A percentile compares a stretch with the other conserved stretches of the same genome.
phyloP scores from a whole-genome alignment of 164 flowering plant genomes.

The Paratinospora sagittata region DNA sequence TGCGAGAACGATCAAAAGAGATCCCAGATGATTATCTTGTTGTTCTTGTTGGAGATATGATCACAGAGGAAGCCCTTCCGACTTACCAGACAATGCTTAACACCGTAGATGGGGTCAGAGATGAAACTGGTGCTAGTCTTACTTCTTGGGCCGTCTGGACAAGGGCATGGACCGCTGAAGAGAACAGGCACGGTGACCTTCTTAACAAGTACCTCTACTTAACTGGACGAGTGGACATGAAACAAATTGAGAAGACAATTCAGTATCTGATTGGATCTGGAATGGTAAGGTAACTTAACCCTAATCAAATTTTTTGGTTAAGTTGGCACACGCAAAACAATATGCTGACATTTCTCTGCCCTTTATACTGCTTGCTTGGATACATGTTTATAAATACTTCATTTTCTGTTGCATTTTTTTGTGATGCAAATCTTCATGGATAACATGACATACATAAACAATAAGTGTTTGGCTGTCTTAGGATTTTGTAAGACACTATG shows the following conservation, averaged over 20 bases:
- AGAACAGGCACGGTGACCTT: slow-evolving; percentile 54
- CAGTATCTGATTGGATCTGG: too few relatives aligned
- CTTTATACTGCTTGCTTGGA: not conserved
- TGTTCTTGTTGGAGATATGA: slow-evolving; percentile 67
- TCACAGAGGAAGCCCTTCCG: slow-evolving; percentile 56
- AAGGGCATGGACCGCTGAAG: slow-evolving; percentile 66
- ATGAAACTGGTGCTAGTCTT: slow-evolving; percentile 71
- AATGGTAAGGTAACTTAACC: slow-evolving; percentile 40
- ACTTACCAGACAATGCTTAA: slow-evolving; percentile 46
- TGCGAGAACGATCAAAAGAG: slow-evolving; percentile 55
- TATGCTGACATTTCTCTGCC: not conserved
- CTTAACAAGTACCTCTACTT: slow-evolving; percentile 65
- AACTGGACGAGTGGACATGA: slow-evolving; percentile 69
- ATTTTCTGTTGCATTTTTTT: too few relatives aligned
- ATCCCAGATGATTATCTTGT: slow-evolving; percentile 67
- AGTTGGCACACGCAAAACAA: not conserved
- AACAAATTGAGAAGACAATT: slow-evolving; percentile 60
- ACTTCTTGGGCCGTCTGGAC: slow-evolving; percentile 76
- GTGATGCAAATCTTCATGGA: too few relatives aligned
- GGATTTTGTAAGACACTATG: too few relatives aligned
- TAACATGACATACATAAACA: too few relatives aligned
- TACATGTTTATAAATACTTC: not conserved
- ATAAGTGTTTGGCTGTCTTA: too few relatives aligned
- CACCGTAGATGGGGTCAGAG: slow-evolving; percentile 55
- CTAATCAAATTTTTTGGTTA: not conserved